Evolutionary conservation across 495 filamentous ascomycete species (phyloP).

Genomic region (Annulohypoxylon bovei): DNA sequence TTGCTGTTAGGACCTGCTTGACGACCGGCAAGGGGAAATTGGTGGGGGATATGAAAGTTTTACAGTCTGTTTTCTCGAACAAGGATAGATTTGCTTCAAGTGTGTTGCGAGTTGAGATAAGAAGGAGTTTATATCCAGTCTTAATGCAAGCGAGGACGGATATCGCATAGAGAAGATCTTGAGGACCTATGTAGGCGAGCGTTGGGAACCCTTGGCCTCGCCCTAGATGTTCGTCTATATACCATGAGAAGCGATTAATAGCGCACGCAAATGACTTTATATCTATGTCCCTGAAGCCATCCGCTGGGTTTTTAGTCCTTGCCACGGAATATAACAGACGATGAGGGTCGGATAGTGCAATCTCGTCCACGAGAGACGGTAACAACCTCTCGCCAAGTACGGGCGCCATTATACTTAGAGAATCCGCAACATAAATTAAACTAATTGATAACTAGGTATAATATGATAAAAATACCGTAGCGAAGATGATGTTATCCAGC

Average conservation of each 20-base stretch:
- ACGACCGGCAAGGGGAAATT: not conserved
- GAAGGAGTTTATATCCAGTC: not conserved
- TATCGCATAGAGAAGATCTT: not conserved
- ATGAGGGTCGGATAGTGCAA: not conserved
- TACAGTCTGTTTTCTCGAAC: not conserved
- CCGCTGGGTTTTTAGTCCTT: not conserved
- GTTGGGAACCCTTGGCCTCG: not conserved
- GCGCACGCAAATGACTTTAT: not conserved
- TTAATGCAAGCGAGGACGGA: not conserved
- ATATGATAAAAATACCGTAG: no score
- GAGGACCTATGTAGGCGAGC: not conserved
- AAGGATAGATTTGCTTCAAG: not conserved
- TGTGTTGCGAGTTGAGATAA: not conserved
- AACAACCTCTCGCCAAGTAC: not conserved
- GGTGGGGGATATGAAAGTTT: not conserved
- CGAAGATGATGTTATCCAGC: not conserved
- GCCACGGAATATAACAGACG: not conserved
- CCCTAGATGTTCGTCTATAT: not conserved
- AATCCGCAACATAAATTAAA: not conserved
- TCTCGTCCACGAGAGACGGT: not conserved
- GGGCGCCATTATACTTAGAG: not conserved
- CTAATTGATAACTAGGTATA: not conserved
- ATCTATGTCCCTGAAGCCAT: not conserved
- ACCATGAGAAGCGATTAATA: not conserved
- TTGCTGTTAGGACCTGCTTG: not conserved